Evolutionary conservation across 345 rosid species (phyloP).

Genomic region (Physaria fendleri): DNA sequence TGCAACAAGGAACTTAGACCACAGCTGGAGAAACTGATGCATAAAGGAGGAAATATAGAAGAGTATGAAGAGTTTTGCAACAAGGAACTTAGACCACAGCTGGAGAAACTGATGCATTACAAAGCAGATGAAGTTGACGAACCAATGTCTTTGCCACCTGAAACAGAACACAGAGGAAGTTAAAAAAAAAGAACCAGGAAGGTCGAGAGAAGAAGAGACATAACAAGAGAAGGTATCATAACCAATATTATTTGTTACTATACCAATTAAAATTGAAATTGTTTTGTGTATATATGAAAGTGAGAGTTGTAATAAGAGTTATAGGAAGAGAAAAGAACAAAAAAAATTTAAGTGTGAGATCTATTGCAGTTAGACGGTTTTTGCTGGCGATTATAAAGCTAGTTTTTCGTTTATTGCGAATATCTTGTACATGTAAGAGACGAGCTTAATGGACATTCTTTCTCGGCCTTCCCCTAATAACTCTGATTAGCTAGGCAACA

Average conservation of each 20-base stretch:
- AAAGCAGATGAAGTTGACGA: no score
- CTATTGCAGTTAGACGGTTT: constrained; percentile 24
- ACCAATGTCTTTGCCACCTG: constrained; percentile 56
- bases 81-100: no score
- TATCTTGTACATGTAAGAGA: constrained; percentile 12
- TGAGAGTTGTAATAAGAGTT: constrained; percentile 27
- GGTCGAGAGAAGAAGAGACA: constrained; percentile 28
- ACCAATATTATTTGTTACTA: constrained; percentile 8
- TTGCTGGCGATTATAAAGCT: constrained; percentile 22
- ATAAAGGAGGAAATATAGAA: no score
- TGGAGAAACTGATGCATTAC: no score
- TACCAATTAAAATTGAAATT: neutral
- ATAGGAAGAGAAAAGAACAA: constrained; percentile 24
- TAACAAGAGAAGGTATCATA: constrained; percentile 19
- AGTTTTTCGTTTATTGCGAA: constrained; percentile 26
- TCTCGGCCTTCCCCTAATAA: constrained; percentile 28
- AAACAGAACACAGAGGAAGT: constrained; percentile 39
- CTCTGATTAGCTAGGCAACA: constrained; percentile 9
- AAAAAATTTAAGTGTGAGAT: neutral
- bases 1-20: no score
- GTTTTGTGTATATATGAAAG: constrained; percentile 16
- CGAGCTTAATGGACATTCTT: constrained; percentile 24
- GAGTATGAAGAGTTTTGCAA: no score
- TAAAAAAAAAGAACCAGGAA: constrained; percentile 9
- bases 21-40: no score